Evolutionary conservation across 108 stramenopile species (phyloP), one percentile per base, ranked within the genome.

Genomic region (Skeletonema potamos): DNA sequence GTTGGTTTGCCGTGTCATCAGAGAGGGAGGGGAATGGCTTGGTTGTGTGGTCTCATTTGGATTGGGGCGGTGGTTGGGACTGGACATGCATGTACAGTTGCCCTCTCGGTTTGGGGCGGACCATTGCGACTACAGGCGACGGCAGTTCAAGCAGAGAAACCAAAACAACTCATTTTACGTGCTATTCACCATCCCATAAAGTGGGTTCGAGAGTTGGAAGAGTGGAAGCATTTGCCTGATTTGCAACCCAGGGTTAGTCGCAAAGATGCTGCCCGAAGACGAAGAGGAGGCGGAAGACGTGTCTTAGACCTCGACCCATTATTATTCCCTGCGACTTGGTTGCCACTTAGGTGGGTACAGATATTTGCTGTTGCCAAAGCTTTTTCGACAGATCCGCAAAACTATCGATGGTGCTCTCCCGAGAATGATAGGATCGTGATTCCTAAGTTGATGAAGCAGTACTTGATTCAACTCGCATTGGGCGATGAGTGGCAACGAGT

Each of bases 401-500:
- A 60, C 26, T 82, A 77, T 74, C 58, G 64, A 41, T 75, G 77
- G 73, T 74, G 72, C 27, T 62, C 63, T 56, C 66, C 58, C 3
- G 79, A 81, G 12, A 67, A 65, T 30, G 58, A 62, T 12, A 70
- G 54, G 36, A 41, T 73, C 28, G 30, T 62, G 10, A 75, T 82
- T 26, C 73, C 67, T 18, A 51, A 55, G 24, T 58, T 89, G 33
- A 87, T 89, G 89, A 82, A 81, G 37, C 66, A 74, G 28, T 85
- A 82, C 32, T 48, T 91, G 51, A 55, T 87, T 28, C 86, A 89
- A 56, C 29, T 82, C 29, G 74, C 85, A 7, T 74, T 91, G 56
- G 72, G 86, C 5, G 87, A 89, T 56, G 92, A 93, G 68, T 93
- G 92, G 92, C 76, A 85, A 36, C 84, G 92, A 24, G 84, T 91